phyloP scores from a whole-genome alignment of 371 early-diverging fungal species.

The Chytridiales sp. region DNA sequence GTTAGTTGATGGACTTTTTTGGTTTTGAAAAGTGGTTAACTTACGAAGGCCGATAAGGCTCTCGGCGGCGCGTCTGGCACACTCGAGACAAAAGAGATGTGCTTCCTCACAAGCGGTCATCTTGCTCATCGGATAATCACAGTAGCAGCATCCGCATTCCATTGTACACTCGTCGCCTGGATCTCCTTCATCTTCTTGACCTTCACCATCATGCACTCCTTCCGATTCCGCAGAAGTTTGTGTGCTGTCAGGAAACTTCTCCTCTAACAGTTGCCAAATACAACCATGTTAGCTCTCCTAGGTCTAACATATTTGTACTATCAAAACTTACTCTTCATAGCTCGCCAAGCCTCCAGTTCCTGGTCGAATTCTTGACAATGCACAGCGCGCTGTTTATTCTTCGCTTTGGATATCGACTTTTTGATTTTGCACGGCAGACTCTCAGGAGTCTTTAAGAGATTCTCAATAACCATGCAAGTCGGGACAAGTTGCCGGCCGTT shows the following conservation, averaged over 20 bases:
- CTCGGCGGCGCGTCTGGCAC: conserved; percentile 47
- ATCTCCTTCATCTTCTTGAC: neutral
- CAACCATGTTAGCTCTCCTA: neutral
- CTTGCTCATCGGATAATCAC: conserved; percentile 21
- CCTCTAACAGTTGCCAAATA: neutral
- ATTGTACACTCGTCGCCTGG: conserved; percentile 8
- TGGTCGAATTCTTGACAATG: conserved; percentile 3
- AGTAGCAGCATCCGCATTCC: conserved; percentile 33
- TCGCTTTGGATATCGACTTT: neutral
- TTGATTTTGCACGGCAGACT: neutral
- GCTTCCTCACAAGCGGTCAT: conserved; percentile 52
- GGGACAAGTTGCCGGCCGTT: conserved; percentile 14
- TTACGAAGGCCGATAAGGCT: conserved; percentile 44
- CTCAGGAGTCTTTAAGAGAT: neutral
- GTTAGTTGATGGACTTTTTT: neutral
- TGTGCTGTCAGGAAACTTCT: too few species aligned
- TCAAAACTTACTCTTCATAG: neutral
- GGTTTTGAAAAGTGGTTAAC: neutral
- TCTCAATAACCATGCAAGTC: conserved; percentile 2
- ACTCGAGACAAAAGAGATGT: conserved; percentile 53
- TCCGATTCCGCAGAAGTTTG: neutral
- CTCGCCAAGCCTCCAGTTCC: conserved; percentile 8
- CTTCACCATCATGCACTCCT: neutral
- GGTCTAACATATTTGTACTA: neutral
- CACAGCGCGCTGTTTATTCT: neutral